A percentile compares a stretch with the other conserved stretches of the same genome.
These are phyloP conservation scores for Ophiocordyceps sinensis DNA, from an alignment of 2,329 filamentous ascomycete genomes.

Conservation along the genomic window DNA sequence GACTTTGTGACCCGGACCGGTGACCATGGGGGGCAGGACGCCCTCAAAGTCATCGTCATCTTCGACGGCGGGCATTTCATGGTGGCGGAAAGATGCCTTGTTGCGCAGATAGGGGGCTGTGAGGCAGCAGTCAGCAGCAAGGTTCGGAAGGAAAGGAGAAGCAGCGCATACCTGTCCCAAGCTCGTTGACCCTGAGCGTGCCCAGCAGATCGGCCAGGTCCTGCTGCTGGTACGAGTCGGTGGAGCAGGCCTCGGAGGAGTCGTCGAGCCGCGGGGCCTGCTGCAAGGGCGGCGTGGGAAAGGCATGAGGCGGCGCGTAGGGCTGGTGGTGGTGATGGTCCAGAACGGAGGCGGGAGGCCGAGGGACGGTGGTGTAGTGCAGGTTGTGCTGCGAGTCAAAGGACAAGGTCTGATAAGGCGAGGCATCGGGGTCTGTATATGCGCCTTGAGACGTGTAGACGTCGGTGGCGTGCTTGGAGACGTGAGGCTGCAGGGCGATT, in stretches of 20 bases:
- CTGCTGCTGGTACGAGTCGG: conserved; percentile 51
- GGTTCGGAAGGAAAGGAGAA: not conserved
- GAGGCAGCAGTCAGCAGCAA: not conserved
- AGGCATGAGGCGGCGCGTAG: conserved; percentile 34
- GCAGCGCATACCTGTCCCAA: conserved; percentile 56
- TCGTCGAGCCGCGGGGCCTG: conserved; percentile 14
- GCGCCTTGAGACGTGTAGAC: conserved; percentile 34
- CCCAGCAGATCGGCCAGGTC: conserved; percentile 72
- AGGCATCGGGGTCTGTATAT: conserved; percentile 30
- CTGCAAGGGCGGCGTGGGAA: conserved; percentile 35
- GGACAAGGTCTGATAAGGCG: conserved; percentile 30
- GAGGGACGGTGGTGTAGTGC: conserved; percentile 38
- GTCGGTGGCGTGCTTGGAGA: conserved; percentile 26
- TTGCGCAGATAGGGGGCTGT: conserved; percentile 73
- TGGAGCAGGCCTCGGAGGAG: conserved; percentile 38
- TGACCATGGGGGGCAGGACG: conserved; percentile 51
- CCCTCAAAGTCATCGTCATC: conserved; percentile 62
- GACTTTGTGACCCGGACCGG: conserved; percentile 60
- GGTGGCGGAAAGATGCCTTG: conserved; percentile 33
- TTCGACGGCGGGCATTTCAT: conserved; percentile 50
- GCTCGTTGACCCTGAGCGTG: conserved; percentile 74
- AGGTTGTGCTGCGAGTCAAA: conserved; percentile 36
- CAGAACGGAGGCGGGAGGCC: conserved; percentile 21
- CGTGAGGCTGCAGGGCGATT: conserved; percentile 33
- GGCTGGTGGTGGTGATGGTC: conserved; percentile 30